Evolutionary conservation across 768 basidiomycete species (phyloP), one percentile per base, ranked within the genome.

Genomic region (Kwoniella pini): DNA sequence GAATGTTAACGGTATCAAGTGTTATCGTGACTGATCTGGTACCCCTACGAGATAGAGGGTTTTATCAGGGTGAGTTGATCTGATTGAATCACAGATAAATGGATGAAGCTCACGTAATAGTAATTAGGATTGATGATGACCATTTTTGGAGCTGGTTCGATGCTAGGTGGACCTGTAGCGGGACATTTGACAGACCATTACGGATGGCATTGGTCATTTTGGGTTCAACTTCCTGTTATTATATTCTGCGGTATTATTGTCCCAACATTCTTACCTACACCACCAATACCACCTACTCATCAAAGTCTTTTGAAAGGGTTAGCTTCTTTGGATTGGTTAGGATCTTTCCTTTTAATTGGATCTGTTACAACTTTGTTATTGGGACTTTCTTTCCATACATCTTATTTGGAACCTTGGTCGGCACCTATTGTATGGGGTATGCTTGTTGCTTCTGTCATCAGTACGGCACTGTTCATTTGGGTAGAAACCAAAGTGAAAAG

Each of bases 11-110:
- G 17, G 75, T 77, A 2, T 74, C 75, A 4, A 61, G 68, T 9
- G 77, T 78, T 11, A 75, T 78, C 11, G 65, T 68, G 1, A 78
- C 77, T 9, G 77, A 78, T 58, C 44, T 78, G 12, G 74, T 74
- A n/a, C 67, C 75, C 12, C 57, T 78, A 15, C 21, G 72, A 44
- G 74, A 76, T 39, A 30, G 77, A 59, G 77, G 77, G 2, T 54
- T 70, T 46, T 78, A 74, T 57, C 77, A 78, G 57, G 77, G 77
- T 72, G 27, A 39, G 65, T 58, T 6, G 24, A 13, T 22, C 9
- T n/a, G n/a, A n/a, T n/a, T n/a, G n/a, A n/a, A n/a, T n/a, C n/a
- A n/a, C n/a, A n/a, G n/a, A n/a, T n/a, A n/a, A n/a, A n/a, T n/a
- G n/a, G n/a, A n/a, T n/a, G n/a, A n/a, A n/a, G n/a, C n/a, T n/a